Evolutionary conservation across 352 stramenopile species (phyloP), one percentile per base, ranked within the genome.

Genomic region (Globisporangium acanthophoron): DNA sequence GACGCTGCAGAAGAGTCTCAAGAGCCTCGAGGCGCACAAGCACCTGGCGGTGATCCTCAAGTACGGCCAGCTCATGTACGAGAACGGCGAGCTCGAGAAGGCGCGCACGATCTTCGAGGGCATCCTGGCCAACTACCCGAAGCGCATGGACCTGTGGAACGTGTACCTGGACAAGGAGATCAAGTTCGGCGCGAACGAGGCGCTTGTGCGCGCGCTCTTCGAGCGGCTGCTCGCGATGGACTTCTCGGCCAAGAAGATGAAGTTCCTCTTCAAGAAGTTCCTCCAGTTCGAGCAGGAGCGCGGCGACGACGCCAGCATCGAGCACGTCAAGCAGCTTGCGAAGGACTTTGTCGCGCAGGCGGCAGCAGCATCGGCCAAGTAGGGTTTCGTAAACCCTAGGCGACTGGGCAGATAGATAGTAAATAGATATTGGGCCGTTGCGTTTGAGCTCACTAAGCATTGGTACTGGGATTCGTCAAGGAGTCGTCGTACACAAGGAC

Each of bases 101-200:
- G 96, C 88, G 37, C 82, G 96, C 40, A 98, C 95, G 9, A 94
- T 99, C 45, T 98, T 98, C 44, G 94, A 98, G 61, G 91, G 90
- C 35, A 76, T 99, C 13, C 56, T 98, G 44, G 73, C 84, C 41
- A 98, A 97, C 66, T 94, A 98, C 78, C 88, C 90, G 16, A 99
- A 98, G 75, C 90, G 94, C 29, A 85, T 98, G 61, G 96, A 99
- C 71, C 65, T 99, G 27, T 94, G 96, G 73, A 98, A 97, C 74
- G 92, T 99, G 21, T 98, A 98, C 72, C 64, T 98, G 66, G 96
- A 99, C 72, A 98, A 98, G 74, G 96, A 99, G 78, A 86, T 98
- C 58, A 98, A 98, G 76, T 94, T 87, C 48, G 81, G 92, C 48
- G 70, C 73, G 58, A 85, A 92, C 39, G 69, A 86, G 2, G 76